A percentile compares a stretch with the other conserved stretches of the same genome.
These are phyloP conservation scores for Imleria badia DNA, from an alignment of 768 basidiomycete genomes.

Conservation along the genomic window DNA sequence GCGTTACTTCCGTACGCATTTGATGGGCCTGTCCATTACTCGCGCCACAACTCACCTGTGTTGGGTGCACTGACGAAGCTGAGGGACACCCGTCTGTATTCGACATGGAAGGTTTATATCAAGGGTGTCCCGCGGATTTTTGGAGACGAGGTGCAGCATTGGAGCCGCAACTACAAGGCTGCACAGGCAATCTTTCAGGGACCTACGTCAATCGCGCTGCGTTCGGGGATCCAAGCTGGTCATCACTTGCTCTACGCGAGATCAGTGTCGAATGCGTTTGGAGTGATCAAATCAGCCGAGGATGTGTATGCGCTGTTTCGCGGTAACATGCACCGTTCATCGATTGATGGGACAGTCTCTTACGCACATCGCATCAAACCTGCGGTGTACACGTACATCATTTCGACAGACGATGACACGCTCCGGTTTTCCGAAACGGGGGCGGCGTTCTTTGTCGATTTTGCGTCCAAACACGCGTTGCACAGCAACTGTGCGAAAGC, in stretches of 20 bases:
- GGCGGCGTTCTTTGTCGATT: slow-evolving; percentile 83
- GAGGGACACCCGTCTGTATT: slow-evolving; percentile 63
- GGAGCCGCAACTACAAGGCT: slow-evolving; percentile 67
- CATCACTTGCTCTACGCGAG: slow-evolving; percentile 77
- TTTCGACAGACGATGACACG: slow-evolving; percentile 71
- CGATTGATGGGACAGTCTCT: slow-evolving; percentile 12
- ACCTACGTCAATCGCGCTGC: slow-evolving; percentile 59
- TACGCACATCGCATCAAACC: slow-evolving; percentile 62
- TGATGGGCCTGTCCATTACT: slow-evolving; percentile 71
- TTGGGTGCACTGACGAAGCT: slow-evolving; percentile 63
- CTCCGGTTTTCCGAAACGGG: slow-evolving; percentile 86
- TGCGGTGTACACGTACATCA: slow-evolving; percentile 83
- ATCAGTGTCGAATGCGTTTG: slow-evolving; percentile 59
- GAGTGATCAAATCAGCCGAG: slow-evolving; percentile 48
- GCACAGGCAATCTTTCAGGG: slow-evolving; percentile 71
- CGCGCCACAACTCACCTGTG: slow-evolving; percentile 69
- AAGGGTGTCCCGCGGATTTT: slow-evolving; percentile 60
- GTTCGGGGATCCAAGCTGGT: slow-evolving; percentile 67
- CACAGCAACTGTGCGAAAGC: slow-evolving; percentile 68
- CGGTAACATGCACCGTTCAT: slow-evolving; percentile 34
- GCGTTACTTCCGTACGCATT: slow-evolving; percentile 57
- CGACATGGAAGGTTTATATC: slow-evolving; percentile 77
- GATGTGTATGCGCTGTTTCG: slow-evolving; percentile 55
- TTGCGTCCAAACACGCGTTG: slow-evolving; percentile 84
- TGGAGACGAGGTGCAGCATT: slow-evolving; percentile 56